Conservation (phyloP, 495 filamentous ascomycete genomes). For the Patellaria atrata region DNA sequence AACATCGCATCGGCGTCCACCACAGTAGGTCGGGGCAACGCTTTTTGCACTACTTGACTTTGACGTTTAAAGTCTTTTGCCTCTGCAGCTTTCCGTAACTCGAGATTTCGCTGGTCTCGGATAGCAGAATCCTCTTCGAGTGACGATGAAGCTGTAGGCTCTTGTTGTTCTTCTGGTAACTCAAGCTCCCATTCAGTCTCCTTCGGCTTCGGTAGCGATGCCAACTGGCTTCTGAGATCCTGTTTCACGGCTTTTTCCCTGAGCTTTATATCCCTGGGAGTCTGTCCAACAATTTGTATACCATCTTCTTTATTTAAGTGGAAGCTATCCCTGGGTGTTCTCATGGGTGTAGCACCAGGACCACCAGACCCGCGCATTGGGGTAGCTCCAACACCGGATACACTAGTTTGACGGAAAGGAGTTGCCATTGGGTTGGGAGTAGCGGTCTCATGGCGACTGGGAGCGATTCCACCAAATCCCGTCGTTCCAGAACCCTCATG, state of each 20-base stretch:
- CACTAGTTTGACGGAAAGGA: slow-evolving; percentile 55
- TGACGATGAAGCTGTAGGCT: slow-evolving; percentile 39
- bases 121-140: slow-evolving; percentile 73
- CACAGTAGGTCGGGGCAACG: slow-evolving; percentile 59
- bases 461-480: slow-evolving; percentile 75
- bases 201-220: slow-evolving; percentile 82
- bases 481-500: slow-evolving; percentile 70
- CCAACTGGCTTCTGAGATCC: slow-evolving; percentile 54
- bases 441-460: slow-evolving; percentile 61
- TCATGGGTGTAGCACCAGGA: slow-evolving; percentile 72
- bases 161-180: slow-evolving; percentile 69
- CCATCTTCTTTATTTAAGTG: slow-evolving; percentile 58
- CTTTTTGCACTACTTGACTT: slow-evolving; percentile 77
- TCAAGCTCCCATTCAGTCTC: slow-evolving; percentile 86
- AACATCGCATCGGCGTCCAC: slow-evolving; percentile 59
- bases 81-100: slow-evolving; percentile 55
- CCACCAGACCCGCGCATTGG: slow-evolving; percentile 42
- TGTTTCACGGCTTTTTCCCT: slow-evolving; percentile 57
- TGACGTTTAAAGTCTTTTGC: slow-evolving; percentile 65
- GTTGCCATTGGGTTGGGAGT: slow-evolving; percentile 95
- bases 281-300: slow-evolving; percentile 56
- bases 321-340: slow-evolving; percentile 82
- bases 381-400: slow-evolving; percentile 54
- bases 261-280: slow-evolving; percentile 63
- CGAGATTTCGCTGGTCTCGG: slow-evolving; percentile 55